Base-by-base conservation (phyloP, 371 early-diverging fungal species). In the Choanephora cucurbitarum region DNA sequence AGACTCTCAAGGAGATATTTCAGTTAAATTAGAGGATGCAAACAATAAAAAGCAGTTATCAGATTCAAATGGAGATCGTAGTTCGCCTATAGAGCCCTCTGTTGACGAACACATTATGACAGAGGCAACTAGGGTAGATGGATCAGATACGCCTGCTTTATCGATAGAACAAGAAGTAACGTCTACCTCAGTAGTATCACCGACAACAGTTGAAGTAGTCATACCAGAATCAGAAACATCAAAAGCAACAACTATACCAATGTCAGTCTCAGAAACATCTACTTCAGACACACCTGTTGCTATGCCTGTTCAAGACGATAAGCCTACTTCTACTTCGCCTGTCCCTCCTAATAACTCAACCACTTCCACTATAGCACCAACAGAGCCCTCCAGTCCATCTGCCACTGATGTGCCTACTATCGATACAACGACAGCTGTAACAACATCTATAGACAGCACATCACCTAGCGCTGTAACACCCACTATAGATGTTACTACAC, bases 181-280 rank as follows among this genome's bases (percentile, higher is more conserved):
- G 5, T 14, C 37, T n/a, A 23, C 45, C 10, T 41, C 31, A 41
- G 14, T 48, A 41, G 11, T 15, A 31, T 11, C 40, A 19, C 13
- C n/a, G 39, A 55, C 41, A 49, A 31, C 28, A 24, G 31, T 21
- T 22, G 19, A 52, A 31, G 18, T 37, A 31, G 46, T 46, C 22
- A 55, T 28, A 40, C 28, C 31, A 37, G 45, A 34, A 39, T 14
- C 34, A n/a, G 53, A 53, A 34, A 24, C 45, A 28, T 18, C 18
- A 18, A 39, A 14, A 19, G 47, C 40, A 31, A 49, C 49, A 19
- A 49, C 37, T 13, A 21, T 39, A 21, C 18, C 17, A 5, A 32
- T 23, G 28, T 24, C 24, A n/a, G 17, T 23, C 1, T 22, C 15
- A 17, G 22, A 5, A 14, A 46, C 19, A 6, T 10, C 2, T 23